Percentiles rank a stretch among this genome's conserved stretches.
Conservation (phyloP, 176 grass and related monocot species). For the Carex littledalei region DNA sequence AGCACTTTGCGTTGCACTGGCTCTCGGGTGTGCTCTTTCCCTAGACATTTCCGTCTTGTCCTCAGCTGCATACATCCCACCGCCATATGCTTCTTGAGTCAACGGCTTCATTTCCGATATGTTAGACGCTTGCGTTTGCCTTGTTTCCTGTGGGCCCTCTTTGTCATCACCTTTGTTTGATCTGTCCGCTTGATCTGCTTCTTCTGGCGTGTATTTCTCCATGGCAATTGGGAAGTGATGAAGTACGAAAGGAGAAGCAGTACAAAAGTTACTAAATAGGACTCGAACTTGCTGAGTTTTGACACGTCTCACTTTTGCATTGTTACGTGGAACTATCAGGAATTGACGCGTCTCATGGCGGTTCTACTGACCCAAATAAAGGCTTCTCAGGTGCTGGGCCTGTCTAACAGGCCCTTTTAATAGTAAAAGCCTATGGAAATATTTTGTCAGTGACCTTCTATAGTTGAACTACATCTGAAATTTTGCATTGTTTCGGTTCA, state of each 20-base stretch:
- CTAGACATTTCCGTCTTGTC: slow-evolving; percentile 20
- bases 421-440: no score
- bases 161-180: neutral
- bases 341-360: neutral
- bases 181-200: slow-evolving; percentile 29
- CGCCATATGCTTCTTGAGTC: slow-evolving; percentile 72
- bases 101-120: slow-evolving; percentile 72
- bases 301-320: neutral
- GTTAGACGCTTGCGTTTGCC: slow-evolving; percentile 36
- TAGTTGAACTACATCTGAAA: no score
- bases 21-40: slow-evolving; percentile 11
- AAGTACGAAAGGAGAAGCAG: neutral
- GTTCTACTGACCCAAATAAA: neutral
- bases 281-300: no score
- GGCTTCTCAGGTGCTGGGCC: neutral
- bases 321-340: neutral
- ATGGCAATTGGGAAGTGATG: neutral
- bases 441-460: no score
- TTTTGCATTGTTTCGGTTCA: no score
- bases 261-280: neutral
- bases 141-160: slow-evolving; percentile 26
- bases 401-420: neutral
- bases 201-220: slow-evolving; percentile 44
- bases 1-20: slow-evolving; percentile 61
- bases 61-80: slow-evolving; percentile 61